A percentile compares a stretch with the other conserved stretches of the same genome.
These are phyloP conservation scores for Verticillium zaregamsianum DNA, from an alignment of 2,329 filamentous ascomycete species.

Conservation along the genomic window DNA sequence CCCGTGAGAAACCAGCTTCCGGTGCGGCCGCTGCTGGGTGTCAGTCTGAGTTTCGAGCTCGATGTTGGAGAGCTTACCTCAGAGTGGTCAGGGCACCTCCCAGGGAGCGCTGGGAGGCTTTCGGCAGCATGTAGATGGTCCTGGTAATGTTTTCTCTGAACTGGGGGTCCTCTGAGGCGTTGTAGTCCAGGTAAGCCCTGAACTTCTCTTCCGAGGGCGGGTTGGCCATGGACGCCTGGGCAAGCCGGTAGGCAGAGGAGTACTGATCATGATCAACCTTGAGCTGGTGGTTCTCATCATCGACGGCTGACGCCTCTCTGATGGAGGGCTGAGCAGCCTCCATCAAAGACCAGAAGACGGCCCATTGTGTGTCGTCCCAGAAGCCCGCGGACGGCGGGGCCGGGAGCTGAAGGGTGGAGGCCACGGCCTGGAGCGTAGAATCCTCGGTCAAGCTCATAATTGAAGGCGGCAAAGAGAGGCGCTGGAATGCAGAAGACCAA, in stretches of 20 bases:
- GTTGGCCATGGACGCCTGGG: slow-evolving; percentile 28
- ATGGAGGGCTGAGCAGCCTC: slow-evolving; percentile 60
- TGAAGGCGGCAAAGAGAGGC: neutral
- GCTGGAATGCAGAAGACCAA: neutral
- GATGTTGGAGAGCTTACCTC: slow-evolving; percentile 30
- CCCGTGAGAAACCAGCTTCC: slow-evolving; percentile 66
- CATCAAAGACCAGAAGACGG: slow-evolving; percentile 47
- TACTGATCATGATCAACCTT: slow-evolving; percentile 46
- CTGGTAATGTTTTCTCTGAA: slow-evolving; percentile 49
- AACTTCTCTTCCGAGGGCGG: slow-evolving; percentile 39
- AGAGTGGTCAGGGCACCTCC: slow-evolving; percentile 34
- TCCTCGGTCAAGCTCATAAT: neutral
- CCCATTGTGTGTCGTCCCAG: slow-evolving; percentile 48
- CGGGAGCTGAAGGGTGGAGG: slow-evolving; percentile 5
- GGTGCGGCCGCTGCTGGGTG: slow-evolving; percentile 47
- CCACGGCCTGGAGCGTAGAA: slow-evolving; percentile 3
- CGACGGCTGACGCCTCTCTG: slow-evolving; percentile 31
- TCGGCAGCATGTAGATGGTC: slow-evolving; percentile 31
- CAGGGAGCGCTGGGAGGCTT: slow-evolving; percentile 28
- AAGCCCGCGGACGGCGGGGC: slow-evolving; percentile 24
- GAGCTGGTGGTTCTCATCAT: slow-evolving; percentile 36
- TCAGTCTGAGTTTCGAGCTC: neutral
- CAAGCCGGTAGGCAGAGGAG: slow-evolving; percentile 35
- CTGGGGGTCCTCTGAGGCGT: slow-evolving; percentile 43
- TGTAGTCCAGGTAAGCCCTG: slow-evolving; percentile 48